phyloP scores from a whole-genome alignment of 208 protist genomes.

The Trypanosomatidae sp. region DNA sequence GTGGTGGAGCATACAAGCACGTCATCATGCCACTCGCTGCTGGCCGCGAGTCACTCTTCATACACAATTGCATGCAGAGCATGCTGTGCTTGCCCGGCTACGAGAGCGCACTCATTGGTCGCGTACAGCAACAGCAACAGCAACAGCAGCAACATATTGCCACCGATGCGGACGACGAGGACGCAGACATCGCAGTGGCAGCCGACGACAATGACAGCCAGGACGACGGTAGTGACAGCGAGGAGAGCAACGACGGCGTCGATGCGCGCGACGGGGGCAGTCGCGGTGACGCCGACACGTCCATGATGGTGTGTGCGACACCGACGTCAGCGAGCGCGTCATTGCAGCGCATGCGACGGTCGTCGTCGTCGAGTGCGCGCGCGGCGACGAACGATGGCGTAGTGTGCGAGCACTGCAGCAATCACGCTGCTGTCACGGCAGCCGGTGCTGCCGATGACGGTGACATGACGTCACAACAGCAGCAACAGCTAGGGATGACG shows the following conservation, averaged over 20 bases:
- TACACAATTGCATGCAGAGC: slow-evolving; percentile 28
- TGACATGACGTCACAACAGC: too few relatives aligned
- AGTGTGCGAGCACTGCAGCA: too few relatives aligned
- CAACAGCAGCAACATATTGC: not conserved
- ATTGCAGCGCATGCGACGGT: too few relatives aligned
- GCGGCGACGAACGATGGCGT: too few relatives aligned
- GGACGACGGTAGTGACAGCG: not conserved
- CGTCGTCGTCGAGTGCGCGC: too few relatives aligned
- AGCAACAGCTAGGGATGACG: too few relatives aligned
- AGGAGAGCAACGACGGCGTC: not conserved
- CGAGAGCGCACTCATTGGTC: slow-evolving; percentile 28
- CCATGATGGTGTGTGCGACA: too few relatives aligned
- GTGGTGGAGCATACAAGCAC: slow-evolving; percentile 6
- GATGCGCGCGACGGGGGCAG: not conserved
- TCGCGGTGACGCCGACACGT: too few relatives aligned
- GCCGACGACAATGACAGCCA: not conserved
- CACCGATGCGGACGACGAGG: slow-evolving; percentile 1
- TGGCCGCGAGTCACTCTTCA: slow-evolving; percentile 19
- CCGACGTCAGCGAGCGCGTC: too few relatives aligned
- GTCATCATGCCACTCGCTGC: slow-evolving; percentile 38
- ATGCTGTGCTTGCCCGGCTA: slow-evolving; percentile 33
- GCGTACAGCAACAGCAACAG: not conserved
- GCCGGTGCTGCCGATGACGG: too few relatives aligned
- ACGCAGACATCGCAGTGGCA: not conserved
- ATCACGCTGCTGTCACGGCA: too few relatives aligned